Base-by-base conservation (phyloP, 768 basidiomycete species). In the Lactarius evosmus region DNA sequence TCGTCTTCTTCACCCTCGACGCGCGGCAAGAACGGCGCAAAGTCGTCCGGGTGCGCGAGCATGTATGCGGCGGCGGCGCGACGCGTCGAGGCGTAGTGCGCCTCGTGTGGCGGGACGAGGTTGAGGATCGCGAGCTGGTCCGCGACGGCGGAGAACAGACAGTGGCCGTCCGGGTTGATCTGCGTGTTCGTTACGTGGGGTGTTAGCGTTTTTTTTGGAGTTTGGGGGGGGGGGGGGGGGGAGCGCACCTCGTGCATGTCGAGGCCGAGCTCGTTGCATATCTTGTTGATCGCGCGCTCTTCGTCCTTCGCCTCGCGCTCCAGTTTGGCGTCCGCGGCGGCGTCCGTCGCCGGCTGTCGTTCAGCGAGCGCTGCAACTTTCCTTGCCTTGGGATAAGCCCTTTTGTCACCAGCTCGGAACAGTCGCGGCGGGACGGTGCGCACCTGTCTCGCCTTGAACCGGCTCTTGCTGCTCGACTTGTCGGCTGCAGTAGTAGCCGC, bases 111-210 rank as follows among this genome's bases (percentile, higher is more conserved):
- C 9, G 87, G 80, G 33, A 95, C 65, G 55, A 94, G 74, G 40
- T 85, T 83, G 30, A 95, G 82, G n/a, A 90, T 70, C 51, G 78
- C 79, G 34, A 97, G 85, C 73, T 99, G 96, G 74, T 98, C 94
- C 29, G 93, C 96, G 29, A 98, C 79, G 11, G 96, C 93, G 53
- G 93, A 90, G 78, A 89, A 99, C 33, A 98, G 85, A 77, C 96
- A 98, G 70, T 98, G 95, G 0, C 96, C 96, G 70, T 98, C 96
- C 19, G 96, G 93, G 63, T 87, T 86, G 69, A 98, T 88, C 94
- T 97, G 68, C 29, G 50, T 33, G 7, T 29, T 7, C n/a, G 44
- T 3, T 17, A 19, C 5, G 29, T 14, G 44, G 61, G 46, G n/a
- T n/a, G n/a, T n/a, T n/a, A n/a, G n/a, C n/a, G n/a, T n/a, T n/a